Evolutionary conservation across 805 yeast genomes (phyloP).

Genomic region (Zygosaccharomyces kombuchaensis): DNA sequence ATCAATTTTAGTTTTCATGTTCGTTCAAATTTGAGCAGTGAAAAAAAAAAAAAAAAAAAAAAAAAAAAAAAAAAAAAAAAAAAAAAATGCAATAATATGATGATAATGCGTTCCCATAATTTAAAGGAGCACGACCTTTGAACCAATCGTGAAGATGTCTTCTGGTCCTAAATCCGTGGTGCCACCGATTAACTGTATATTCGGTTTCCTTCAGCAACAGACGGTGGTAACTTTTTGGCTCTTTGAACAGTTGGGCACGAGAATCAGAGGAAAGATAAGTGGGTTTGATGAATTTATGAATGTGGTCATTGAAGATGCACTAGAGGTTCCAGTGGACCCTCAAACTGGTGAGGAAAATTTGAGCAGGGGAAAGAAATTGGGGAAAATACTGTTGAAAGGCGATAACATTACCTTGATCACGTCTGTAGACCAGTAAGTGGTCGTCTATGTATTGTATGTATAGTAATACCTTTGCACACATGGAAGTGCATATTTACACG

Average conservation of each 20-base stretch:
- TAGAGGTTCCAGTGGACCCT: slow-evolving; percentile 56
- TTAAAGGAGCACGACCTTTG: neutral
- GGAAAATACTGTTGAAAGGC: slow-evolving; percentile 81
- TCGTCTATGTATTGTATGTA: neutral
- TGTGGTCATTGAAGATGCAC: slow-evolving; percentile 55
- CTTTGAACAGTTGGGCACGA: slow-evolving; percentile 71
- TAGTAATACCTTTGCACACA: slow-evolving; percentile 8
- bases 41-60: neutral
- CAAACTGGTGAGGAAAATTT: slow-evolving; percentile 31
- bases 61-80: neutral
- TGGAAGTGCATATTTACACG: slow-evolving; percentile 3
- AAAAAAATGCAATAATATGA: neutral
- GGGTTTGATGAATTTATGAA: slow-evolving; percentile 99
- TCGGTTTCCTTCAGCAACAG: slow-evolving; percentile 81
- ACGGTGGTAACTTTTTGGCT: slow-evolving; percentile 81
- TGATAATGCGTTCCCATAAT: neutral
- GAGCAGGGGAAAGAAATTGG: slow-evolving; percentile 45
- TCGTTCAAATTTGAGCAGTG: neutral
- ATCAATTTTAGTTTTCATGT: neutral
- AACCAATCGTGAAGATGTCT: slow-evolving; percentile 16
- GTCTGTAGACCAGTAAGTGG: slow-evolving; percentile 13
- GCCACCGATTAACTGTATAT: slow-evolving; percentile 90
- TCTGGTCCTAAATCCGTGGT: slow-evolving; percentile 41
- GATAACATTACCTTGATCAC: slow-evolving; percentile 83
- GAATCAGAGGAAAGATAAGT: slow-evolving; percentile 76